Conservation (phyloP, 805 yeast species). For the Lipomyces anomalus region DNA sequence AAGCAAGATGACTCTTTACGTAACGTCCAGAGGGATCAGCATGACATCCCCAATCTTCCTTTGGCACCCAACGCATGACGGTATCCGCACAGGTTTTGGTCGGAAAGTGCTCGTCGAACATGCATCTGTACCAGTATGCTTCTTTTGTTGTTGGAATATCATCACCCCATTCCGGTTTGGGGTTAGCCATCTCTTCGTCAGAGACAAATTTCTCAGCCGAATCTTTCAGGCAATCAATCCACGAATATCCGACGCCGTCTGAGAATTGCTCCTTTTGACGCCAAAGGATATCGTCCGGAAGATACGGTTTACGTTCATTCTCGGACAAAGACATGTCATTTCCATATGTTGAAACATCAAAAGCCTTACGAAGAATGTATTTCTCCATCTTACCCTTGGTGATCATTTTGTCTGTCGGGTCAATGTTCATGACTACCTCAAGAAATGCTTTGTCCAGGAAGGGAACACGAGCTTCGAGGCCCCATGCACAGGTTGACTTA, state of each 20-base stretch:
- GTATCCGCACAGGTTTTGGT: conserved; percentile 89
- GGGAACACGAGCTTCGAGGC: conserved; percentile 98
- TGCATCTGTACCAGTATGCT: conserved; percentile 97
- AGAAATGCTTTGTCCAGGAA: conserved; percentile 92
- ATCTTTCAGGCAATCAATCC: conserved; percentile 98
- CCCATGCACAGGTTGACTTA: conserved; percentile 99
- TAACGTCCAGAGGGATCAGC: conserved; percentile 98
- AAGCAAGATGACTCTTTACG: conserved; percentile 81
- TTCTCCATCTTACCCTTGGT: conserved; percentile 81
- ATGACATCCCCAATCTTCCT: conserved; percentile 99
- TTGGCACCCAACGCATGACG: conserved; percentile 99
- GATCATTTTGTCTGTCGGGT: conserved; percentile 88
- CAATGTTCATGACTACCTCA: conserved; percentile 88
- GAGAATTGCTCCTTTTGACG: conserved; percentile 99
- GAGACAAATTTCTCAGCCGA: conserved; percentile 79
- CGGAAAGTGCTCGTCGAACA: conserved; percentile 91
- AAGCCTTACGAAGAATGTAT: conserved; percentile 94
- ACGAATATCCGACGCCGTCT: conserved; percentile 98
- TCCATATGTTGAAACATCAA: conserved; percentile 77
- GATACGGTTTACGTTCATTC: conserved; percentile 70
- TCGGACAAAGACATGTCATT: too few relatives aligned
- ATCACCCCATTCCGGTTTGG: conserved; percentile 93
- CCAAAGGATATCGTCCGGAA: conserved; percentile 96
- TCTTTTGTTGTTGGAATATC: conserved; percentile 97
- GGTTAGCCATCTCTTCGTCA: conserved; percentile 85